phyloP scores from a whole-genome alignment of 2,329 filamentous ascomycete genomes.

The Nannizziopsis barbatae region DNA sequence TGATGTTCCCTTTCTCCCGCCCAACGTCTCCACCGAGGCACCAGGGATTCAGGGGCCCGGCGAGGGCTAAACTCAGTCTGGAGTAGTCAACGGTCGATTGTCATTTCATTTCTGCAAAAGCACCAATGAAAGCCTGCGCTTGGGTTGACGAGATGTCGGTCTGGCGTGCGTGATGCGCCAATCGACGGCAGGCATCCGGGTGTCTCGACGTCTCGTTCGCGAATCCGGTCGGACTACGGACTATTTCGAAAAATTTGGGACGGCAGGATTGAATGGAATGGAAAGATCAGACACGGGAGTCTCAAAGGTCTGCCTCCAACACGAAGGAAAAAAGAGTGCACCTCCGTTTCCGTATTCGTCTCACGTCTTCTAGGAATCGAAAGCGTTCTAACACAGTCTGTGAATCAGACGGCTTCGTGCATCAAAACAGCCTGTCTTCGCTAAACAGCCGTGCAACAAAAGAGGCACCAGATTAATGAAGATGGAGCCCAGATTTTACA shows the following conservation, averaged over 20 bases:
- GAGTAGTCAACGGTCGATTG: not conserved
- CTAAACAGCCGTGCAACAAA: not conserved
- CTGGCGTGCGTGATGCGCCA: no score
- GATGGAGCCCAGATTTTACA: no score
- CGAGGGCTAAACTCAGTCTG: not conserved
- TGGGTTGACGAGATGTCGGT: no score
- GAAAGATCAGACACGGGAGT: slow-evolving; percentile 2
- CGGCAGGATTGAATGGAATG: not conserved
- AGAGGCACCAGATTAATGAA: not conserved
- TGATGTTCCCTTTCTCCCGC: slow-evolving; percentile 1
- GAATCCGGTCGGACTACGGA: no score
- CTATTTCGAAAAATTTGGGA: not conserved
- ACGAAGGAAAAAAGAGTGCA: not conserved
- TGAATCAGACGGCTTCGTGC: not conserved
- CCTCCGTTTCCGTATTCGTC: not conserved
- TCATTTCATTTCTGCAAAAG: no score
- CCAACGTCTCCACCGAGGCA: slow-evolving; percentile 6
- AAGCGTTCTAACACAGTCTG: not conserved
- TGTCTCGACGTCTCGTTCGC: no score
- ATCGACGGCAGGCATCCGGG: no score
- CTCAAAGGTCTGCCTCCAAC: slow-evolving; percentile 4
- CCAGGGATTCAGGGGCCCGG: not conserved
- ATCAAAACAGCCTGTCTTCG: not conserved
- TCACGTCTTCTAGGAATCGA: not conserved
- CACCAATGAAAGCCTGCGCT: no score